phyloP scores from a whole-genome alignment of 306 rosid species.

The Calophaca sinica region DNA sequence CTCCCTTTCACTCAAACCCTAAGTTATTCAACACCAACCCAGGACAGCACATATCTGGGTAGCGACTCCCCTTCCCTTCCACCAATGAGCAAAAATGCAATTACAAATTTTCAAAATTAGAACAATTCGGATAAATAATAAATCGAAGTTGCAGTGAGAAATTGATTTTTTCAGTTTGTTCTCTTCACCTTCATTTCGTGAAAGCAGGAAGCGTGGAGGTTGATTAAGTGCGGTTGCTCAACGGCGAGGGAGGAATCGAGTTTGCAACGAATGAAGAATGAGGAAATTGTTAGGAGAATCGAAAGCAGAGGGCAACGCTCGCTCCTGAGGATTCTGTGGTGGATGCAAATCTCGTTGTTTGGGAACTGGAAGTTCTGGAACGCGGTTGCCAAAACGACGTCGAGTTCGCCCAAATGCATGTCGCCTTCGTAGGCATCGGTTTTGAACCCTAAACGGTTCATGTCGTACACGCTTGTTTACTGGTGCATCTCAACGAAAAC shows the following conservation, averaged over 20 bases:
- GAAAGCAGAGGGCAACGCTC: constrained; percentile 94
- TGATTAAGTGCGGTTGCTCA: constrained; percentile 75
- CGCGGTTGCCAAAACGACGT: constrained; percentile 60
- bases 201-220: constrained; percentile 81
- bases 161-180: not conserved
- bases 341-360: constrained; percentile 90
- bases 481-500: not conserved
- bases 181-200: constrained; percentile 73
- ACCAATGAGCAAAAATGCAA: no score
- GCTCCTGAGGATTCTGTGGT: constrained; percentile 68
- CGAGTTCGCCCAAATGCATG: constrained; percentile 80
- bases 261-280: constrained; percentile 92
- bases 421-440: constrained; percentile 79
- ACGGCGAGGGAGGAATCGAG: constrained; percentile 72
- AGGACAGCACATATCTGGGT: no score
- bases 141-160: not conserved
- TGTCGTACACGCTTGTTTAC: constrained; percentile 34
- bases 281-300: constrained; percentile 82
- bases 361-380: constrained; percentile 82
- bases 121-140: not conserved
- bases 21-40: no score
- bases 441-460: constrained; percentile 92
- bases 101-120: not conserved
- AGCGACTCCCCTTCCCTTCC: no score
- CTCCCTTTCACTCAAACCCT: no score